Conservation (phyloP, 768 basidiomycete species). For the Boletus subcaerulescens region DNA sequence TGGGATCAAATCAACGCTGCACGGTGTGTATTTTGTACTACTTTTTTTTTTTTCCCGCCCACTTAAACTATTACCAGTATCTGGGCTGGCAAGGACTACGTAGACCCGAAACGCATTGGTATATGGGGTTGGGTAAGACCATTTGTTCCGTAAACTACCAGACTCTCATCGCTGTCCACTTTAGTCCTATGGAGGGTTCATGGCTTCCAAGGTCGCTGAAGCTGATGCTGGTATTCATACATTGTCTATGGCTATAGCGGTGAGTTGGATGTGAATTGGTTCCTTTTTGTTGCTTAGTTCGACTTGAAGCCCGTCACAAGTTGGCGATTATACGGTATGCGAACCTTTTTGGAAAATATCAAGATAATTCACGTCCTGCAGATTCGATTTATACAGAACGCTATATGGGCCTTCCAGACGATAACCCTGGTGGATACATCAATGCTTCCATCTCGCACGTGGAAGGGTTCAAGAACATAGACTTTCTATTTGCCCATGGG, state of each 20-base stretch:
- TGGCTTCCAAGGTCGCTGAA: slow-evolving; percentile 91
- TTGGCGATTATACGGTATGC: slow-evolving; percentile 76
- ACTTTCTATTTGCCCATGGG: slow-evolving; percentile 88
- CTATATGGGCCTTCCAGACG: slow-evolving; percentile 84
- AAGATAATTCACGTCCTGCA: slow-evolving; percentile 24
- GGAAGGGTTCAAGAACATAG: slow-evolving; percentile 75
- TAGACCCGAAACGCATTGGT: slow-evolving; percentile 85
- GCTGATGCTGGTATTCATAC: slow-evolving; percentile 87
- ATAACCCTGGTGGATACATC: slow-evolving; percentile 85
- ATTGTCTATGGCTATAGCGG: slow-evolving; percentile 88
- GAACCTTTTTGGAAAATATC: background rate
- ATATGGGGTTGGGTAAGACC: slow-evolving; percentile 95
- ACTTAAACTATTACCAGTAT: slow-evolving; percentile 39
- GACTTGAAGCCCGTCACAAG: slow-evolving; percentile 73
- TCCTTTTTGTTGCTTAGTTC: slow-evolving; percentile 7
- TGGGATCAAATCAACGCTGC: slow-evolving; percentile 89
- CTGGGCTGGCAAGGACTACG: slow-evolving; percentile 85
- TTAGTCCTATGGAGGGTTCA: slow-evolving; percentile 94
- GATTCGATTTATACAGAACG: slow-evolving; percentile 98
- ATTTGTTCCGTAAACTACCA: background rate
- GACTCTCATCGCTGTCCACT: background rate
- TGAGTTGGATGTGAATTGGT: slow-evolving; percentile 36
- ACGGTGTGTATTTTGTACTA: slow-evolving; percentile 45
- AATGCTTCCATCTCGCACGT: slow-evolving; percentile 88
- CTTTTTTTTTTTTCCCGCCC: background rate